These are phyloP conservation scores for Calonectria multiphialidica DNA, from an alignment of 2,329 filamentous ascomycete species.

Conservation along the genomic window DNA sequence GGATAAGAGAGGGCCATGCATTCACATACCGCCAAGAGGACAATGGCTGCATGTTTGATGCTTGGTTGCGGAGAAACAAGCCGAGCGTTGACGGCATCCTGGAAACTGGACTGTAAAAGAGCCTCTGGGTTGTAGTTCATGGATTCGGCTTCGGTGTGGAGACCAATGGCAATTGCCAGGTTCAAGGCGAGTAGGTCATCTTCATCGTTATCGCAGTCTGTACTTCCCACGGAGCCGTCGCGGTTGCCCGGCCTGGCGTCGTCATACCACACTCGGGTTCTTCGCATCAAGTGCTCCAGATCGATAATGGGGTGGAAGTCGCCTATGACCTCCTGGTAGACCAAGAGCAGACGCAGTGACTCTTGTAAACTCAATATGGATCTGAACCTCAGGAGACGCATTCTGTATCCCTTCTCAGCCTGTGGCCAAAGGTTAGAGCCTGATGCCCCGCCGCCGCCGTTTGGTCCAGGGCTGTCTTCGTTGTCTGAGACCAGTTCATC, in stretches of 20 bases:
- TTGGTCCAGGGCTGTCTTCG: not conserved
- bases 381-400: not conserved
- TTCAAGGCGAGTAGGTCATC: conserved; percentile 3
- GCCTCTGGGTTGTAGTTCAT: not conserved
- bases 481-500: not conserved
- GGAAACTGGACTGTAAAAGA: not conserved
- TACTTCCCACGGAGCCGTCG: not conserved
- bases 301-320: not conserved
- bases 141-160: not conserved
- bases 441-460: not conserved
- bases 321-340: conserved; percentile 4
- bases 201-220: not conserved
- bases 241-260: not conserved
- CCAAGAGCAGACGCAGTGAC: not conserved
- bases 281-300: not conserved
- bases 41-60: not conserved
- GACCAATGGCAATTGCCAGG: not conserved
- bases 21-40: not conserved
- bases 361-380: not conserved
- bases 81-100: not conserved
- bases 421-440: not conserved
- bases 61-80: not conserved
- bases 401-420: not conserved
- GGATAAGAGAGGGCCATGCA: too few relatives aligned
- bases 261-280: not conserved